Evolutionary conservation across 1,284 basidiomycete genomes (phyloP).

Genomic region (Clitocybe nebularis): DNA sequence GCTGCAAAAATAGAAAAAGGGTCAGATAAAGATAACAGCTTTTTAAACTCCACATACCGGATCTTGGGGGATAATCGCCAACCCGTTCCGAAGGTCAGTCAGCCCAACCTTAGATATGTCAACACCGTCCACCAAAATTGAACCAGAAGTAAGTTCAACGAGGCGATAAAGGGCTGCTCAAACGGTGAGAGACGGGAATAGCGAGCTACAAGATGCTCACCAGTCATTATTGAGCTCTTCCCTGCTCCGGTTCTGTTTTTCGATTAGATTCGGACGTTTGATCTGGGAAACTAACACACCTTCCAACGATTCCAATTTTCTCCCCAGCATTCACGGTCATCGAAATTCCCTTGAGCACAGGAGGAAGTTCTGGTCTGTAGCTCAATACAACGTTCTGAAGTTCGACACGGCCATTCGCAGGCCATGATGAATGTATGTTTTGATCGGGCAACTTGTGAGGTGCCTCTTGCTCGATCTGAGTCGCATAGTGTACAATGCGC

Average conservation of each 20-base stretch:
- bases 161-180: slow-evolving; percentile 47
- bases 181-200: slow-evolving; percentile 11
- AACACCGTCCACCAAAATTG: slow-evolving; percentile 61
- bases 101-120: slow-evolving; percentile 69
- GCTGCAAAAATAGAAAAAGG: slow-evolving; percentile 21
- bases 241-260: slow-evolving; percentile 66
- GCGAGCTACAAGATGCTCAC: slow-evolving; percentile 30
- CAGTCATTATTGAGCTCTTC: slow-evolving; percentile 67
- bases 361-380: slow-evolving; percentile 70
- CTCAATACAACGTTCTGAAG: slow-evolving; percentile 61
- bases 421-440: slow-evolving; percentile 67
- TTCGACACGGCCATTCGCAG: slow-evolving; percentile 56
- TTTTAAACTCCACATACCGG: slow-evolving; percentile 45
- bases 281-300: slow-evolving; percentile 28
- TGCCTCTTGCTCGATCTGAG: slow-evolving; percentile 75
- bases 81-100: slow-evolving; percentile 56
- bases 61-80: slow-evolving; percentile 92
- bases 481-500: slow-evolving; percentile 77
- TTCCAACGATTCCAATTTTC: slow-evolving; percentile 85
- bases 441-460: slow-evolving; percentile 59
- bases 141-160: slow-evolving; percentile 64
- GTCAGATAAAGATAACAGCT: slow-evolving; percentile 4
- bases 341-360: slow-evolving; percentile 65
- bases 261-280: slow-evolving; percentile 8
- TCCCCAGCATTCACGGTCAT: slow-evolving; percentile 72